Conservation (phyloP, 257 asterid genomes). For the Penstemon newberryi region DNA sequence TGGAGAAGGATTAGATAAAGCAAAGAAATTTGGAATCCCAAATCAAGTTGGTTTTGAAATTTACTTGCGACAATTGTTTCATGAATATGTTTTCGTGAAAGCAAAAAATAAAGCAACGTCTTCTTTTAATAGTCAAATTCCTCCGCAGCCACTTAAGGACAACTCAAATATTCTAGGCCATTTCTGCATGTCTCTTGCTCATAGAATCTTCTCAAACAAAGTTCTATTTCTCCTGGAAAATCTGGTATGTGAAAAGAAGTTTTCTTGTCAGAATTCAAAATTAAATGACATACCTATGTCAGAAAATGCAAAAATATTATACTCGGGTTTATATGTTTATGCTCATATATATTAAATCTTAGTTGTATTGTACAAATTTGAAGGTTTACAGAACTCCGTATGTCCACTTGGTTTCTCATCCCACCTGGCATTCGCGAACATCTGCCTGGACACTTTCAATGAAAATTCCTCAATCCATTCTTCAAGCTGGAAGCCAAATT, state of each 20-base stretch:
- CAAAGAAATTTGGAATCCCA: conserved; percentile 54
- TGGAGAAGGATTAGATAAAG: conserved; percentile 39
- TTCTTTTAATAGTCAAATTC: conserved; percentile 46
- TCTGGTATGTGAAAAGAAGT: conserved; percentile 56
- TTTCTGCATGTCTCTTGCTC: conserved; percentile 89
- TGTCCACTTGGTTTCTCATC: conserved; percentile 75
- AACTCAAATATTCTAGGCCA: conserved; percentile 73
- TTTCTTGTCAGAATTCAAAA: neutral
- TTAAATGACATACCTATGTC: conserved; percentile 8
- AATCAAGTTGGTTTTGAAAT: conserved; percentile 74
- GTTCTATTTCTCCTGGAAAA: conserved; percentile 71
- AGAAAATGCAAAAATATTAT: neutral
- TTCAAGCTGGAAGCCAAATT: conserved; percentile 57
- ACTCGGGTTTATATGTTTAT: neutral
- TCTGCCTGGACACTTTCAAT: conserved; percentile 90
- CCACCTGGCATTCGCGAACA: conserved; percentile 91
- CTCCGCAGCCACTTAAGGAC: conserved; percentile 63
- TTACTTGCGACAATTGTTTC: conserved; percentile 80
- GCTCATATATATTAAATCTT: conserved; percentile 17
- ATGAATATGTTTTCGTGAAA: conserved; percentile 83
- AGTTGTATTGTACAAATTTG: conserved; percentile 29
- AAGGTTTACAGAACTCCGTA: conserved; percentile 82
- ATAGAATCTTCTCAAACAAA: conserved; percentile 89
- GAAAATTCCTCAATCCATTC: conserved; percentile 80
- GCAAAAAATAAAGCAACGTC: conserved; percentile 58